Conservation (phyloP, 2,329 filamentous ascomycete species). For the Fusarium papillatum region DNA sequence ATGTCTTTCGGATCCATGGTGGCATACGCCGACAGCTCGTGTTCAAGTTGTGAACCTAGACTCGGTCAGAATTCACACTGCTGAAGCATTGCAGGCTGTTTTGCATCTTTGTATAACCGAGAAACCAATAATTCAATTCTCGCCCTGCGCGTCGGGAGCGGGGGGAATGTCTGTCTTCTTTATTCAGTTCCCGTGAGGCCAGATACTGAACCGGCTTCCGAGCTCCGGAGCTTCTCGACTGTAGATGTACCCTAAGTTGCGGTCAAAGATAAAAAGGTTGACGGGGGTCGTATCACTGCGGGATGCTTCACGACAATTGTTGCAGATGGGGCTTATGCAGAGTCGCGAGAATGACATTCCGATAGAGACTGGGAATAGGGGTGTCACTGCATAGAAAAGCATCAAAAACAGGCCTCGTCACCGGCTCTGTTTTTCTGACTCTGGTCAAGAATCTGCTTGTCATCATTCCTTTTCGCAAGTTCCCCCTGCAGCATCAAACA, state of each 20-base stretch:
- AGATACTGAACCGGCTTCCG: not conserved
- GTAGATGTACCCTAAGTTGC: not conserved
- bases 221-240: not conserved
- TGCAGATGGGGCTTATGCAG: conserved; percentile 6
- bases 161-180: not conserved
- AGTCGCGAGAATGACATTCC: not conserved
- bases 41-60: conserved; percentile 7
- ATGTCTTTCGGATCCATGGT: conserved; percentile 25
- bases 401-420: conserved; percentile 34
- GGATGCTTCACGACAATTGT: conserved; percentile 18
- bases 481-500: conserved; percentile 10
- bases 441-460: not conserved
- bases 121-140: not conserved
- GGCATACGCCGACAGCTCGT: conserved; percentile 17
- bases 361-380: conserved; percentile 13
- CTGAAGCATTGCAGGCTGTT: not conserved
- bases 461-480: conserved; percentile 13
- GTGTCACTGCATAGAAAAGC: conserved; percentile 33
- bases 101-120: conserved; percentile 10
- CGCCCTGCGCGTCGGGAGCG: conserved; percentile 3
- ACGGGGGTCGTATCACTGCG: not conserved
- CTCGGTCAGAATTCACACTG: not conserved
- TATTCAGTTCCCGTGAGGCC: not conserved
- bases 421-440: conserved; percentile 16
- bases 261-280: not conserved